Base-by-base conservation (phyloP, 208 protist genomes). In the Crithidia bombi region DNA sequence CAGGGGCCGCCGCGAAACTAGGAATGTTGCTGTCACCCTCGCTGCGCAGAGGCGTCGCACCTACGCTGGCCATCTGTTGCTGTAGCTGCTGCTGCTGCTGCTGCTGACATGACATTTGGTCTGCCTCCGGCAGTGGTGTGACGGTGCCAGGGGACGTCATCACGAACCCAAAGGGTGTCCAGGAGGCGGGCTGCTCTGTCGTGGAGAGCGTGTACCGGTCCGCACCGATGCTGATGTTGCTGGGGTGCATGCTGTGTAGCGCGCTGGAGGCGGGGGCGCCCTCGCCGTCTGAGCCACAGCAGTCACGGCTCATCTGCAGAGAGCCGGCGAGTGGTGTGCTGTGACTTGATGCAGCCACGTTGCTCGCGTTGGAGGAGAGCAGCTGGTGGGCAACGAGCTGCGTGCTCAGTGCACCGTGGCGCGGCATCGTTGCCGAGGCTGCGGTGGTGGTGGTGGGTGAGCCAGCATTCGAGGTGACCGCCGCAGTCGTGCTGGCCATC, bases 351-450 rank as follows among this genome's bases (percentile, higher is more conserved):
- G 47, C 59, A 17, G 71, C 71, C 7, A 64, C 46, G 25, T 67
- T 67, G 64, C 71, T 77, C 39, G 46, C 71, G 36, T 77, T 77
- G 1, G 71, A 77, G n/a, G 71, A 77, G 32, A 70, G 57, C 21
- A 77, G 38, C 33, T 77, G 71, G 25, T 65, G 55, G 1, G 41
- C 47, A 10, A 49, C 57, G 26, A 66, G 43, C 39, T 77, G 71
- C 11, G 61, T 44, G 61, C 35, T 66, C 33, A 56, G 33, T 12
- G 56, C 33, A 14, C 61, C 47, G 46, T 56, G 61, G 19, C 46
- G 61, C 1, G 58, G 17, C 41, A 51, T 26, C 38, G 56, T 21
- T 1, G 41, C 39, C 12, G 38, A 23, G 25, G 56, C n/a, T 28
- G 26, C 14, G 14, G n/a, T 9, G 57, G 57, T 23, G 0, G 41